Evolutionary conservation across 208 protist species (phyloP).

Genomic region (Trypanosoma boissoni): DNA sequence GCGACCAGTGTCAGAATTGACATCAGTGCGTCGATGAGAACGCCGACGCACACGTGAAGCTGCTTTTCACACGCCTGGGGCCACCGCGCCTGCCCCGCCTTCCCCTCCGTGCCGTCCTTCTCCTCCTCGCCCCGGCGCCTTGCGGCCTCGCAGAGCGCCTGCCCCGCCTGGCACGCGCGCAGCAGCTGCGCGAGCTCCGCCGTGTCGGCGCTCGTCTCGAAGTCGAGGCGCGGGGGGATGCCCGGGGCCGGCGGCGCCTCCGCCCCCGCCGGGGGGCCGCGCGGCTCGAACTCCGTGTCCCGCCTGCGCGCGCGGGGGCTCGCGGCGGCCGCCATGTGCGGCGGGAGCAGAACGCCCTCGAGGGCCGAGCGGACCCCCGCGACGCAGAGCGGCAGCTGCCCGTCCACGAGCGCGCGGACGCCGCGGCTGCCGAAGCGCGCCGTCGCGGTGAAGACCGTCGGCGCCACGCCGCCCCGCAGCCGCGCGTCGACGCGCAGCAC

Average conservation of each 20-base stretch:
- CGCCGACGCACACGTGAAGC: constrained; percentile 14
- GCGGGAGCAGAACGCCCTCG: constrained; percentile 70
- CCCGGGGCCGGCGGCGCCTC: constrained; percentile 13
- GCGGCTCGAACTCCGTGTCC: too few relatives aligned
- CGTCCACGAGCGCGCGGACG: constrained; percentile 44
- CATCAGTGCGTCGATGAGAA: constrained; percentile 28
- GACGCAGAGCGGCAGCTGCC: constrained; percentile 45
- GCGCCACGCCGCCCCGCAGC: constrained; percentile 30
- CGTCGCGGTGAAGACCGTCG: constrained; percentile 59
- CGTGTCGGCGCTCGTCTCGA: constrained; percentile 52
- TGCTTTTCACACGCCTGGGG: background rate
- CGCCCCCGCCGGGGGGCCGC: too few relatives aligned
- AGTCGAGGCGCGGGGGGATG: constrained; percentile 72
- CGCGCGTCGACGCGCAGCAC: constrained; percentile 65
- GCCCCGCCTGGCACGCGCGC: constrained; percentile 36
- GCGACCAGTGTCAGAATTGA: constrained; percentile 25
- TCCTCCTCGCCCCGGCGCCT: background rate
- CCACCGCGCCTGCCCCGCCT: background rate
- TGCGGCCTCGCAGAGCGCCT: constrained; percentile 34
- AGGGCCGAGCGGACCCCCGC: constrained; percentile 46
- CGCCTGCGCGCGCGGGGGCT: constrained; percentile 27
- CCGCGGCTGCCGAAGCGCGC: constrained; percentile 60
- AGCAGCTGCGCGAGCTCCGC: constrained; percentile 64
- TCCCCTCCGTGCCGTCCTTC: background rate
- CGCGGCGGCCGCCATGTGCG: constrained; percentile 51